Percentiles rank a stretch among this genome's conserved stretches.
Evolutionary conservation across 1,284 basidiomycete species (phyloP).

Genomic region (Rhodotorula sp.): DNA sequence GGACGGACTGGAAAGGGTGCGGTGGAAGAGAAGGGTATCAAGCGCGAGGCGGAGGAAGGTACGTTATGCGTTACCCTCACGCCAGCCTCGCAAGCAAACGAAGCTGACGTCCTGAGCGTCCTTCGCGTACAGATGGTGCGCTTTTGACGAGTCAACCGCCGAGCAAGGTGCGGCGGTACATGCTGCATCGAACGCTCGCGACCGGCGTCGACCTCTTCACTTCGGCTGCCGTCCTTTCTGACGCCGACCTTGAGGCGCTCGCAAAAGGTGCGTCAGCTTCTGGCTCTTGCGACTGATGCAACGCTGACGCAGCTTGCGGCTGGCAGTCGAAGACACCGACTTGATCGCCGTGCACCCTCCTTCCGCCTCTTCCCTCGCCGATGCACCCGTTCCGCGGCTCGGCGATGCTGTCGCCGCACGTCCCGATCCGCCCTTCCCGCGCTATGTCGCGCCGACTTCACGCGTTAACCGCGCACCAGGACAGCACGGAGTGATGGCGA

Average conservation of each 20-base stretch:
- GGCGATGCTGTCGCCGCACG: background rate
- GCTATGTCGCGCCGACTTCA: background rate
- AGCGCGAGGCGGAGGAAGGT: conserved; percentile 11
- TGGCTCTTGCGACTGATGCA: background rate
- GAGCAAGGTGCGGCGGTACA: conserved; percentile 32
- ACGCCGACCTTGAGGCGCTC: conserved; percentile 27
- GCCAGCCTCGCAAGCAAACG: background rate
- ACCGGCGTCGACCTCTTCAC: conserved; percentile 43
- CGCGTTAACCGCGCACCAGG: background rate
- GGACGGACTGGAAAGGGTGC: background rate
- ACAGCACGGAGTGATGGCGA: background rate
- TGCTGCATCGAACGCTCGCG: conserved; percentile 38
- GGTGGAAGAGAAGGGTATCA: background rate
- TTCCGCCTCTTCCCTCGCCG: background rate
- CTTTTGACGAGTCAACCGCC: background rate
- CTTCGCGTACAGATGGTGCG: background rate
- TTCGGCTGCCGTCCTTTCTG: conserved; percentile 28
- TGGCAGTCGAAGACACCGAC: conserved; percentile 41
- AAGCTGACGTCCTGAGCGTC: background rate
- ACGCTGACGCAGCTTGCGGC: no score
- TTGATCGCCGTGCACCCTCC: conserved; percentile 29
- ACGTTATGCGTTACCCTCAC: background rate
- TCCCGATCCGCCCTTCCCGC: background rate
- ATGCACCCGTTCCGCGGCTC: background rate
- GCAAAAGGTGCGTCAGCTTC: background rate